Evolutionary conservation across 495 filamentous ascomycete genomes (phyloP).

Genomic region (Penicillium longicatenatum): DNA sequence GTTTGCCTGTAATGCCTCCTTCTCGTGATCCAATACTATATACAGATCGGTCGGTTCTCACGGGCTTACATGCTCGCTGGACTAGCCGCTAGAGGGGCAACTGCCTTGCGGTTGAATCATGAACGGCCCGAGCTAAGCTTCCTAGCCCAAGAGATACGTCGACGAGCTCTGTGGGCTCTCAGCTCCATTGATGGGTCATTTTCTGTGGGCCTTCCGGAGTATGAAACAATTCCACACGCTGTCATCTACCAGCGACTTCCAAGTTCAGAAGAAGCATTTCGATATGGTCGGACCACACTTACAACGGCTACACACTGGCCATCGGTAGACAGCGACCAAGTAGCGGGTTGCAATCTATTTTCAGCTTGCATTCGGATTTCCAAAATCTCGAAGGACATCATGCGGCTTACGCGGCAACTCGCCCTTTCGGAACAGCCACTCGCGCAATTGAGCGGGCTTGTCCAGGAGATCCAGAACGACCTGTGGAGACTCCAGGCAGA

Average conservation of each 20-base stretch:
- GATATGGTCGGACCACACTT: not conserved
- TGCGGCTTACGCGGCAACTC: constrained; percentile 19
- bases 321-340: not conserved
- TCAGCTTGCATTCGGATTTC: constrained; percentile 16
- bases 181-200: constrained; percentile 18
- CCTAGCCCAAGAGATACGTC: constrained; percentile 22
- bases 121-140: constrained; percentile 21
- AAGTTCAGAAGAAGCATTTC: constrained; percentile 17
- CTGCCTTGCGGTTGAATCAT: constrained; percentile 22
- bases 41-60: constrained; percentile 13
- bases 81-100: constrained; percentile 15
- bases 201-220: constrained; percentile 24
- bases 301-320: not conserved
- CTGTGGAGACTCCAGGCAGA: constrained; percentile 15
- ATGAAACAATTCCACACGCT: constrained; percentile 18
- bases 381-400: constrained; percentile 18
- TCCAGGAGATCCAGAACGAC: constrained; percentile 20
- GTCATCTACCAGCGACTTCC: constrained; percentile 25
- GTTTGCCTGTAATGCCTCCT: constrained; percentile 17
- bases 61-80: constrained; percentile 25
- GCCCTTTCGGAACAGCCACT: constrained; percentile 16
- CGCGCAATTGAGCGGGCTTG: constrained; percentile 12
- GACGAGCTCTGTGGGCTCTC: constrained; percentile 24
- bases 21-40: constrained; percentile 19
- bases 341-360: constrained; percentile 3